Conservation (phyloP, 2,329 filamentous ascomycete species). For the Leptographium procerum region DNA sequence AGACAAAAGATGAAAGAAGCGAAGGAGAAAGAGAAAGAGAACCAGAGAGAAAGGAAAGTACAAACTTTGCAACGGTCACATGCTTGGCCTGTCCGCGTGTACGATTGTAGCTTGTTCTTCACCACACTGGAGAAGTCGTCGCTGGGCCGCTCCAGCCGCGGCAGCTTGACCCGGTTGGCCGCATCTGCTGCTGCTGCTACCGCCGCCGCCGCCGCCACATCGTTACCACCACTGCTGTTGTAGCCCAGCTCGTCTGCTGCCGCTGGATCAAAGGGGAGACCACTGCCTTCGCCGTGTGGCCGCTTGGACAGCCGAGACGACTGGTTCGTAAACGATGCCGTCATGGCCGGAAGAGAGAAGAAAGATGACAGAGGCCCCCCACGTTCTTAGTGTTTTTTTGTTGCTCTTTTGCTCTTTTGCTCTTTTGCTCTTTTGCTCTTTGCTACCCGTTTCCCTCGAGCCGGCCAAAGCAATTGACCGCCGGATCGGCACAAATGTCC, state of each 20-base stretch:
- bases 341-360: no score
- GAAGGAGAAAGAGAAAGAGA: no score
- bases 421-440: neutral
- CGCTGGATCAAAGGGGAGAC: no score
- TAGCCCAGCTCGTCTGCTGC: no score
- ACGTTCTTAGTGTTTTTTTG: no score
- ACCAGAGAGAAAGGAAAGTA: no score
- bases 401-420: no score
- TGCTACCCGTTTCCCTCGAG: neutral
- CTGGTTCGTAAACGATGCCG: neutral
- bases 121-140: conserved; percentile 45
- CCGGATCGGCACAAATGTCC: no score
- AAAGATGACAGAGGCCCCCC: no score
- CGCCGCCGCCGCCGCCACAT: neutral
- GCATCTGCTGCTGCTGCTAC: neutral
- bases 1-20: no score
- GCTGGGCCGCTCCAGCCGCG: conserved; percentile 33
- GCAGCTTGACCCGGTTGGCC: conserved; percentile 27
- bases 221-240: neutral
- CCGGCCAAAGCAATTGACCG: neutral
- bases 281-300: neutral
- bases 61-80: conserved; percentile 89
- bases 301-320: neutral
- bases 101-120: conserved; percentile 43
- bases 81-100: conserved; percentile 64